Evolutionary conservation across 768 basidiomycete genomes (phyloP).

Genomic region (Lepiota subincarnata): DNA sequence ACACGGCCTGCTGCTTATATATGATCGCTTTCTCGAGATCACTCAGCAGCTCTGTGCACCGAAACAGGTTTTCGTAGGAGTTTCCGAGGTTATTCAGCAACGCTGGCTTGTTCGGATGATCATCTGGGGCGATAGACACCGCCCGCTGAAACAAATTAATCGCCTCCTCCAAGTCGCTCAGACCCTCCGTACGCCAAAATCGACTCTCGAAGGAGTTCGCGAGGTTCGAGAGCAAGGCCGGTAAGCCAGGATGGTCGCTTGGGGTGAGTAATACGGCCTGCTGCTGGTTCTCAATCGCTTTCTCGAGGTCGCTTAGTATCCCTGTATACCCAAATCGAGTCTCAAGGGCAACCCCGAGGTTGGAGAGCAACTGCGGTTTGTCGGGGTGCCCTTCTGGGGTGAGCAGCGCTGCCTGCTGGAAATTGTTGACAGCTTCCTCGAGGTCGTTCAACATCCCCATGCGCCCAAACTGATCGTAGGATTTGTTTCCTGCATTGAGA

Average conservation of each 20-base stretch:
- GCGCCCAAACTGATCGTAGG: not conserved
- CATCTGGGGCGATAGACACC: not conserved
- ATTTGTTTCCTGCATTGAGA: too few relatives aligned
- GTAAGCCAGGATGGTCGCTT: slow-evolving; percentile 12
- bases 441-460: not conserved
- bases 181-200: too few relatives aligned
- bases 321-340: slow-evolving; percentile 13
- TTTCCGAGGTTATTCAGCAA: too few relatives aligned
- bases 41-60: too few relatives aligned
- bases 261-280: slow-evolving; percentile 12
- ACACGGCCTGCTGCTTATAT: too few relatives aligned
- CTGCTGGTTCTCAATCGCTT: slow-evolving; percentile 3
- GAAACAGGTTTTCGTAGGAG: too few relatives aligned
- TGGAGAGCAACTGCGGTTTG: not conserved
- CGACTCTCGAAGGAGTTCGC: slow-evolving; percentile 1
- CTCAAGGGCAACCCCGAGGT: not conserved
- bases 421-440: too few relatives aligned
- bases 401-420: not conserved
- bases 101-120: not conserved
- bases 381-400: not conserved
- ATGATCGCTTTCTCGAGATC: too few relatives aligned
- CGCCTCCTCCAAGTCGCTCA: not conserved
- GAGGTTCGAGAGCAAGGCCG: not conserved
- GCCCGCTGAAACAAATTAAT: not conserved
- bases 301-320: slow-evolving; percentile 10